Percentiles rank a stretch among this genome's conserved stretches.
These are phyloP conservation scores for Suillus occidentalis DNA, from an alignment of 768 basidiomycete genomes.

Conservation along the genomic window DNA sequence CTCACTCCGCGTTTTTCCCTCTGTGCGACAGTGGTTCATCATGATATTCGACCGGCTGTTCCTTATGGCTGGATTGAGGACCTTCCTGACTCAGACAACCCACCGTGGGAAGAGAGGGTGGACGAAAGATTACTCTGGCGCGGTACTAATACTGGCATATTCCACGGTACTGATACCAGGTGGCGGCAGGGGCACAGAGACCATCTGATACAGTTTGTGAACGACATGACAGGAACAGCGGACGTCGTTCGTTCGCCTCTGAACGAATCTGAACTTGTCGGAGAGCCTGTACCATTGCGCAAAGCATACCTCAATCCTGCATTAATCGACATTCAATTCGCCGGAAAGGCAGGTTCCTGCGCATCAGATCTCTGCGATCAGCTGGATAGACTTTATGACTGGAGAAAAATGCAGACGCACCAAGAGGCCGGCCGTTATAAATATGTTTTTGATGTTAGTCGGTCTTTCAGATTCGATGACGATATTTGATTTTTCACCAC, in stretches of 20 bases:
- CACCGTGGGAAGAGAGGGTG: slow-evolving; percentile 62
- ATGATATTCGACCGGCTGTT: slow-evolving; percentile 53
- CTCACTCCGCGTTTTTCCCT: slow-evolving; percentile 55
- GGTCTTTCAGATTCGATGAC: neutral
- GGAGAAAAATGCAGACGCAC: slow-evolving; percentile 43
- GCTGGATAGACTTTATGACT: slow-evolving; percentile 50
- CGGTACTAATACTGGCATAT: slow-evolving; percentile 71
- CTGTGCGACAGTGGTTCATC: slow-evolving; percentile 50
- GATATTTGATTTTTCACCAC: neutral
- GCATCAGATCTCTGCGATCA: slow-evolving; percentile 39
- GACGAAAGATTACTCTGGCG: slow-evolving; percentile 71
- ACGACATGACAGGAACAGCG: slow-evolving; percentile 39
- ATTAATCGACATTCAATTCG: slow-evolving; percentile 62
- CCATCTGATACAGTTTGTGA: slow-evolving; percentile 45
- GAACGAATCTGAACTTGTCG: slow-evolving; percentile 32
- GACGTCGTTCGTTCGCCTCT: slow-evolving; percentile 38
- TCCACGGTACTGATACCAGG: slow-evolving; percentile 34
- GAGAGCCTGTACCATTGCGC: slow-evolving; percentile 31
- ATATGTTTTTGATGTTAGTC: slow-evolving; percentile 56
- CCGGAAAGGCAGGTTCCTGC: slow-evolving; percentile 28
- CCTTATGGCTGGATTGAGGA: slow-evolving; percentile 50
- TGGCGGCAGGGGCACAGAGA: slow-evolving; percentile 56
- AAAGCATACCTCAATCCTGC: slow-evolving; percentile 49
- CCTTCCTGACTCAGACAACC: slow-evolving; percentile 46
- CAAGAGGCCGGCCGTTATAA: slow-evolving; percentile 57